Percentiles rank a stretch among this genome's conserved stretches.
Evolutionary conservation across 2,329 filamentous ascomycete species (phyloP).

Genomic region (Microascus cirrosus): DNA sequence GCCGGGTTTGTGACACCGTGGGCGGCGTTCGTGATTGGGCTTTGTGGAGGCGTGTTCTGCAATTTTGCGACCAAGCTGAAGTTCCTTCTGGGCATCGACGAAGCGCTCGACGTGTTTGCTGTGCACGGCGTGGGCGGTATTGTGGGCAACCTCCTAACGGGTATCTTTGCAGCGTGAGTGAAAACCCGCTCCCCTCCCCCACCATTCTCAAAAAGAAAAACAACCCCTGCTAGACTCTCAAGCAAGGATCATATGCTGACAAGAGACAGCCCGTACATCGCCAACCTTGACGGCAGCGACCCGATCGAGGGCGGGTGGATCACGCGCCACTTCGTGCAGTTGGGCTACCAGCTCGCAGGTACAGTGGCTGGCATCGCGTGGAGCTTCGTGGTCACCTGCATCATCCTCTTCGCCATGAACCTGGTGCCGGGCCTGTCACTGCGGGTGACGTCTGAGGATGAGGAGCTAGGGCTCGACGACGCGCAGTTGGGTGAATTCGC

Average conservation of each 20-base stretch:
- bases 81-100: conserved; percentile 65
- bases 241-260: too few relatives aligned
- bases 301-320: conserved; percentile 55
- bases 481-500: conserved; percentile 73
- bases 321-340: conserved; percentile 58
- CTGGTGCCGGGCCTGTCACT: conserved; percentile 59
- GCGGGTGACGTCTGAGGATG: conserved; percentile 54
- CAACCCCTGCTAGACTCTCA: too few relatives aligned
- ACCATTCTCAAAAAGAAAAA: too few relatives aligned
- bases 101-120: conserved; percentile 83
- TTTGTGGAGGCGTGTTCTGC: conserved; percentile 53
- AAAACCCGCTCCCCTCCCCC: too few relatives aligned
- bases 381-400: conserved; percentile 54
- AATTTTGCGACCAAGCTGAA: conserved; percentile 83
- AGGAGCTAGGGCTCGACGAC: conserved; percentile 61
- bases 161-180: conserved; percentile 54
- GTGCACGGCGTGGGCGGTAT: conserved; percentile 82
- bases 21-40: conserved; percentile 46
- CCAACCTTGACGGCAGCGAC: conserved; percentile 58
- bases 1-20: conserved; percentile 68
- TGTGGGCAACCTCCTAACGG: conserved; percentile 67
- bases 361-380: conserved; percentile 53
- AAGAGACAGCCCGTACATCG: conserved; percentile 45
- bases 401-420: conserved; percentile 63
- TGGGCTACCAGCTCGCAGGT: conserved; percentile 62